Base-by-base conservation (phyloP, 768 basidiomycete genomes). In the Auricularia sp. region DNA sequence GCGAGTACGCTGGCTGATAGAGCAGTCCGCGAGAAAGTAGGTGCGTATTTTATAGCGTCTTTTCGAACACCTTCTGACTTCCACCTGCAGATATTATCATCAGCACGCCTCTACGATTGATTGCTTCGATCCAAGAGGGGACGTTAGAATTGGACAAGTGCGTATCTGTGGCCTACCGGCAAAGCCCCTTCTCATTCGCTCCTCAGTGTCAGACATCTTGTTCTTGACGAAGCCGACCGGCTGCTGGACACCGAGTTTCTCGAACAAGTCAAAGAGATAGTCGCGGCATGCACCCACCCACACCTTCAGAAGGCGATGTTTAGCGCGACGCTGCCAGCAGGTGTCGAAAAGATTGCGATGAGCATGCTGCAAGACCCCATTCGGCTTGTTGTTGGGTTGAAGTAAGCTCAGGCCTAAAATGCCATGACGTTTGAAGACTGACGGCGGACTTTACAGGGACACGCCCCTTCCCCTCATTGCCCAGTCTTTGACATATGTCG, bases 311-410 rank as follows among this genome's bases (percentile, higher is more conserved):
- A 93, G 70, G 89, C 90, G 2, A 86, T 98, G 21, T 93, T 98
- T 74, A 94, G 92, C 69, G 97, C 97, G 1, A 99, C 97, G 0
- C 84, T 99, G 54, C 96, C 96, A 18, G 87, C 91, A 11, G 84
- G 86, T 11, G 88, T 84, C 0, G 97, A 99, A 74, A 90, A 88
- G 70, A 77, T 93, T 35, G 93, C 93, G 0, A 86, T 93, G 84
- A 81, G 80, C 29, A 90, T 95, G 81, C 79, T 98, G 36, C 80
- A 79, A 4, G 85, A 96, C 70, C 92, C 93, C 3, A 87, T 98
- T 61, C 86, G 97, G 8, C 85, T 98, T 11, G 92, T 98, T n/a
- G 94, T 98, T 36, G 97, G 97, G 42, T 78, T 96, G 61, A 99
- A 98, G 95, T 95, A 66, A 68, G 91, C 79, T 59, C 34, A 12